phyloP scores from a whole-genome alignment of 2,329 filamentous ascomycete genomes.

The Remersonia thermophila region DNA sequence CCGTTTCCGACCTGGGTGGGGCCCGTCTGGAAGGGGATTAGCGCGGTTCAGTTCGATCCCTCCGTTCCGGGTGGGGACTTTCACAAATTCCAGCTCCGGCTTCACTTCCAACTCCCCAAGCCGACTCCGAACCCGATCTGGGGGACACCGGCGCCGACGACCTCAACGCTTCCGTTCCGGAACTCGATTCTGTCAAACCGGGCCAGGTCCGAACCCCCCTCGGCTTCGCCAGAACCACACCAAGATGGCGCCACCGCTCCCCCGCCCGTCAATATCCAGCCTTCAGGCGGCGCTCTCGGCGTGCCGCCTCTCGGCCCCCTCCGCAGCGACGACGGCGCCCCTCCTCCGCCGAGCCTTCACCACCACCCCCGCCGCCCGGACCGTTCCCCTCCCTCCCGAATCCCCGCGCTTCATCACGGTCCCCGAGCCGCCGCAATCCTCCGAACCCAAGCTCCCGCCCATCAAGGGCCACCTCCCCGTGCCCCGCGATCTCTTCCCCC shows the following conservation, averaged over 20 bases:
- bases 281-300: constrained; percentile 13
- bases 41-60: not conserved
- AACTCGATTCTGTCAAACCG: constrained; percentile 4
- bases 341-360: constrained; percentile 13
- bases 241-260: constrained; percentile 18
- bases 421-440: constrained; percentile 62
- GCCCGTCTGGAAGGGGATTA: constrained; percentile 8
- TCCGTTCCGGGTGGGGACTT: constrained; percentile 1
- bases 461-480: constrained; percentile 73
- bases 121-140: constrained; percentile 1
- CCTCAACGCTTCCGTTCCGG: not conserved
- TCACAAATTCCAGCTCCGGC: constrained; percentile 14
- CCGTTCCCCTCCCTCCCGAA: constrained; percentile 58
- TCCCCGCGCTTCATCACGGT: constrained; percentile 80
- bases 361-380: constrained; percentile 16
- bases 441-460: constrained; percentile 31
- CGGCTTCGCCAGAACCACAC: not conserved
- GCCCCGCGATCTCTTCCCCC: constrained; percentile 67
- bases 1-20: not conserved
- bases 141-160: too few species aligned
- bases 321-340: constrained; percentile 2
- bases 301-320: constrained; percentile 8
- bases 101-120: constrained; percentile 1
- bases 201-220: constrained; percentile 1
- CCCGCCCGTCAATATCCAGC: constrained; percentile 16